Conservation (phyloP, 495 filamentous ascomycete species). For the Podospora tetraspora region DNA sequence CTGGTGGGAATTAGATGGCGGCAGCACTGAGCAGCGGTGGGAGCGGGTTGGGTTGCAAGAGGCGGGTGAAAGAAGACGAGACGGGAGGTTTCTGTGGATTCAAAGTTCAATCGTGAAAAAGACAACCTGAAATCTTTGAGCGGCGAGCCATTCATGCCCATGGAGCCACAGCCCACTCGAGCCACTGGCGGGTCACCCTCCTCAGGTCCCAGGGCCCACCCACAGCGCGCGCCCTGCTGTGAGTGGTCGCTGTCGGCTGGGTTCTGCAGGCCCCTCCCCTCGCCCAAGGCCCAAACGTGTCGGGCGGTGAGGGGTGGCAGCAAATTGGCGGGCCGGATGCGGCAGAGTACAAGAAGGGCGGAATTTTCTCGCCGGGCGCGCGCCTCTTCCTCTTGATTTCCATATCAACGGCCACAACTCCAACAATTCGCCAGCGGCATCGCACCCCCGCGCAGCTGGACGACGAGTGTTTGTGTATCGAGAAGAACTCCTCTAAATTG, state of each 20-base stretch:
- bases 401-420: constrained; percentile 78
- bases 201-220: constrained; percentile 10
- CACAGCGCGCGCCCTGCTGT: constrained; percentile 7
- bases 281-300: constrained; percentile 16
- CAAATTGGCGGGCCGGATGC: constrained; percentile 10
- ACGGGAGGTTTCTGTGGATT: constrained; percentile 13
- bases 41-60: neutral
- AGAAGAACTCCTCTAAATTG: constrained; percentile 43
- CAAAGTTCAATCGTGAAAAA: constrained; percentile 22
- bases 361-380: constrained; percentile 21
- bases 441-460: constrained; percentile 60
- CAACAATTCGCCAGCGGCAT: constrained; percentile 79
- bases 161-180: neutral
- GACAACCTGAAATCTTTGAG: constrained; percentile 20
- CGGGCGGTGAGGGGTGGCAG: constrained; percentile 26
- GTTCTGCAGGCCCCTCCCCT: neutral
- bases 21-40: neutral
- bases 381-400: constrained; percentile 39
- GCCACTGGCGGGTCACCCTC: constrained; percentile 14
- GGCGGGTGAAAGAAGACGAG: constrained; percentile 9
- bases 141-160: neutral
- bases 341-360: constrained; percentile 14
- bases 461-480: constrained; percentile 83
- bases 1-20: constrained; percentile 10
- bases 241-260: constrained; percentile 13